Conservation (phyloP, 78 protist species). For the Tieghemostelium lacteum region DNA sequence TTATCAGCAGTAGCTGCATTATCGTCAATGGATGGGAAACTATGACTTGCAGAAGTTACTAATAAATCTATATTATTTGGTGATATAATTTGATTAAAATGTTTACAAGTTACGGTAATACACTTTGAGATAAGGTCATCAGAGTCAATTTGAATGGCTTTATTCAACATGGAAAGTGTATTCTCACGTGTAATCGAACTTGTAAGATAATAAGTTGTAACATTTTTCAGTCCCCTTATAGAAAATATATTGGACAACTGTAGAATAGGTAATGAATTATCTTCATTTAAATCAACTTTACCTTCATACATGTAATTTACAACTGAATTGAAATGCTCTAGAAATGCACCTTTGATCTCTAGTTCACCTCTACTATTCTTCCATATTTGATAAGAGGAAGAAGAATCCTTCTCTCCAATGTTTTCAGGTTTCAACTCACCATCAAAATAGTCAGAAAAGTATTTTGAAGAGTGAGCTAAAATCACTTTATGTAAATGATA, state of each 20-base stretch:
- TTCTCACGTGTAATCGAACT: constrained; percentile 56
- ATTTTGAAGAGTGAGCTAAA: constrained; percentile 67
- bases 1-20: background rate
- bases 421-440: background rate
- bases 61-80: constrained; percentile 3
- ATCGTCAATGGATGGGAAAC: background rate
- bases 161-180: constrained; percentile 58
- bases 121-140: constrained; percentile 70
- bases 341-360: constrained; percentile 49
- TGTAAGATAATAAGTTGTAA: constrained; percentile 36
- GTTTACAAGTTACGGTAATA: constrained; percentile 69
- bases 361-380: background rate
- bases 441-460: constrained; percentile 58
- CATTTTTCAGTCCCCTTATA: constrained; percentile 50
- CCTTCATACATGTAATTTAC: constrained; percentile 63
- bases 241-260: constrained; percentile 30
- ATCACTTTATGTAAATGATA: constrained; percentile 73
- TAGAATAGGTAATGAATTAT: constrained; percentile 48
- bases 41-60: background rate
- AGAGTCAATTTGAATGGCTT: constrained; percentile 58
- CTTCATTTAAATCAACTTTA: constrained; percentile 13
- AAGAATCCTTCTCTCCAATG: background rate
- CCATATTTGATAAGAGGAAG: background rate
- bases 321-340: constrained; percentile 56
- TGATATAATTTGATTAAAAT: constrained; percentile 63